These are phyloP conservation scores for Phytophthora pinifolia DNA, from an alignment of 352 stramenopile species.

Conservation along the genomic window DNA sequence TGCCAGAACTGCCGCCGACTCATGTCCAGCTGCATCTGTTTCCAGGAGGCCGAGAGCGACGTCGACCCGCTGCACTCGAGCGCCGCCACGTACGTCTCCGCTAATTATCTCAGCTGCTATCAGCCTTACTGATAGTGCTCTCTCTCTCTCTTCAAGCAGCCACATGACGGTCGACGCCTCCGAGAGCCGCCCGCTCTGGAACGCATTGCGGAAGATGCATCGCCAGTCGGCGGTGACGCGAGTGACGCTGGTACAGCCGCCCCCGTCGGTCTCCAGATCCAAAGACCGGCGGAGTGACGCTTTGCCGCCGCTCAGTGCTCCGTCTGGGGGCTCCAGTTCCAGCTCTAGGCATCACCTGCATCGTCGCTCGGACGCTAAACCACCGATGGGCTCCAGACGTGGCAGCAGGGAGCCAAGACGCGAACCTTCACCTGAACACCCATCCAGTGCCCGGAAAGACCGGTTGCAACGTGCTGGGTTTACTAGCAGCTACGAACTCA, in stretches of 20 bases:
- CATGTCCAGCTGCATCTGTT: slow-evolving; percentile 47
- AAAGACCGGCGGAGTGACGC: slow-evolving; percentile 27
- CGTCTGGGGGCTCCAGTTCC: slow-evolving; percentile 2
- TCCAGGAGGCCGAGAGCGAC: slow-evolving; percentile 28
- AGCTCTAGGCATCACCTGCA: slow-evolving; percentile 14
- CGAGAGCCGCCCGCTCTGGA: slow-evolving; percentile 38
- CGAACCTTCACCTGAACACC: slow-evolving; percentile 13
- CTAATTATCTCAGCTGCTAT: slow-evolving; percentile 1
- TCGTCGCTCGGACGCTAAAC: slow-evolving; percentile 16
- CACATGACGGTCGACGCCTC: slow-evolving; percentile 15
- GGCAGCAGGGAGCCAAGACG: slow-evolving; percentile 18
- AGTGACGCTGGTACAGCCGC: slow-evolving; percentile 12
- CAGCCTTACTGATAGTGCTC: not conserved
- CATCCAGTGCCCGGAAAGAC: slow-evolving; percentile 15
- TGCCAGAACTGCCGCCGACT: slow-evolving; percentile 39
- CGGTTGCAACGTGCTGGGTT: slow-evolving; percentile 25
- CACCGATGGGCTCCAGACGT: slow-evolving; percentile 10
- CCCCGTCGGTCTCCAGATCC: not conserved
- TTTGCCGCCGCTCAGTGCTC: slow-evolving; percentile 20
- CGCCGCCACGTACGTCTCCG: slow-evolving; percentile 25
- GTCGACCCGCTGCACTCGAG: slow-evolving; percentile 7
- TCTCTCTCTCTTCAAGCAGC: slow-evolving; percentile 4
- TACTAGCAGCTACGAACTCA: slow-evolving; percentile 19
- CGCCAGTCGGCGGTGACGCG: slow-evolving; percentile 14
- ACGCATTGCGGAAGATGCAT: slow-evolving; percentile 46